phyloP scores from a whole-genome alignment of 148 eudicot species.

The Tetragonia tetragonoides region DNA sequence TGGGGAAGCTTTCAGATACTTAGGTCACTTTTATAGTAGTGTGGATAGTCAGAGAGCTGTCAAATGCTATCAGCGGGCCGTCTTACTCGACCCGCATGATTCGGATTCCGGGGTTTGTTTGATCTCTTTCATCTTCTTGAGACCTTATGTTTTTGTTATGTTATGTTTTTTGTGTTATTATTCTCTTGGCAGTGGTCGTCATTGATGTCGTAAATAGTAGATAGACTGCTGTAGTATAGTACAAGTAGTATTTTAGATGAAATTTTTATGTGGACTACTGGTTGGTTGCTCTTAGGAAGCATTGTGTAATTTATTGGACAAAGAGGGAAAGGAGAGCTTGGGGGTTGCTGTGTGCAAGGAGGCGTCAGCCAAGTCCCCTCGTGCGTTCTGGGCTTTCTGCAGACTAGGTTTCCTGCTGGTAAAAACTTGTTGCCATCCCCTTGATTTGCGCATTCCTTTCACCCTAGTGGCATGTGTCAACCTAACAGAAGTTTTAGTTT shows the following conservation, averaged over 20 bases:
- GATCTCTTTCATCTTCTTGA: too few relatives aligned
- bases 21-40: slow-evolving; percentile 74
- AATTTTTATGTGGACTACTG: not conserved
- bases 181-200: too few relatives aligned
- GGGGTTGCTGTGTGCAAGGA: slow-evolving; percentile 81
- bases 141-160: too few relatives aligned
- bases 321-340: slow-evolving; percentile 74
- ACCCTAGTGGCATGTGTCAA: not conserved
- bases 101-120: slow-evolving; percentile 67
- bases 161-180: too few relatives aligned
- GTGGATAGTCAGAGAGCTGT: slow-evolving; percentile 75
- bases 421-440: not conserved
- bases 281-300: slow-evolving; percentile 51
- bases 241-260: not conserved
- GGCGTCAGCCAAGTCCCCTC: slow-evolving; percentile 78
- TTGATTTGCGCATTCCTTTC: not conserved
- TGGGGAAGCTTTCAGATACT: slow-evolving; percentile 67
- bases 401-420: slow-evolving; percentile 91
- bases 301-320: slow-evolving; percentile 77
- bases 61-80: slow-evolving; percentile 94
- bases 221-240: not conserved
- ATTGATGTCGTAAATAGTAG: too few relatives aligned
- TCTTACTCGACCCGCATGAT: slow-evolving; percentile 69
- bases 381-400: slow-evolving; percentile 92
- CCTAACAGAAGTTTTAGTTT: too few relatives aligned